phyloP scores from a whole-genome alignment of 805 yeast genomes.

The Yamadazyma ubonensis region DNA sequence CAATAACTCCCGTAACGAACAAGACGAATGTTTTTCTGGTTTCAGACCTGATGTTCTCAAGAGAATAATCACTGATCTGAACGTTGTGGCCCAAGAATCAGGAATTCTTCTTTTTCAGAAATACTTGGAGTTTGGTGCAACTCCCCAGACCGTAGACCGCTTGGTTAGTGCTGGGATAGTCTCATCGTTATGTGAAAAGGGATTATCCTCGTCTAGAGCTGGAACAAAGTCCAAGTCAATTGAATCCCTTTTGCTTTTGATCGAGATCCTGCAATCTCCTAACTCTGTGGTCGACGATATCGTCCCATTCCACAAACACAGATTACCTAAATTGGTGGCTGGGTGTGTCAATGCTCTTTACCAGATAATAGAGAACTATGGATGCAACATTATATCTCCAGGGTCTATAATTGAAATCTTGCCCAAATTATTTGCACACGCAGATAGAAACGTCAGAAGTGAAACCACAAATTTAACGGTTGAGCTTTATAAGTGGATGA shows the following conservation, averaged over 20 bases:
- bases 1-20: conserved; percentile 50
- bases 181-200: conserved; percentile 72
- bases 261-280: conserved; percentile 62
- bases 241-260: conserved; percentile 59
- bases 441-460: conserved; percentile 81
- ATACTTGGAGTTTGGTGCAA: conserved; percentile 57
- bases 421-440: conserved; percentile 74
- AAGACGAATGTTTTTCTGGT: conserved; percentile 54
- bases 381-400: conserved; percentile 61
- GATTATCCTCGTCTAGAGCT: conserved; percentile 69
- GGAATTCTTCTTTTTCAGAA: conserved; percentile 60
- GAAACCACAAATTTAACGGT: conserved; percentile 71
- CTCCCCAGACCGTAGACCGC: conserved; percentile 34
- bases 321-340: conserved; percentile 75
- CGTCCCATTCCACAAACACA: conserved; percentile 57
- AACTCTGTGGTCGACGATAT: conserved; percentile 66
- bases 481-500: conserved; percentile 72
- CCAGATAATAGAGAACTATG: conserved; percentile 59
- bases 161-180: conserved; percentile 44
- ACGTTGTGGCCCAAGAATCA: conserved; percentile 89
- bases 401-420: conserved; percentile 55
- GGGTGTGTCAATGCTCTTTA: conserved; percentile 58
- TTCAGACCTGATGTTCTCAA: conserved; percentile 58
- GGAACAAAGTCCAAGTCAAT: conserved; percentile 67
- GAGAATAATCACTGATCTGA: conserved; percentile 67